Evolutionary conservation across 306 rosid species (phyloP).

Genomic region (Casuarina cunninghamiana): DNA sequence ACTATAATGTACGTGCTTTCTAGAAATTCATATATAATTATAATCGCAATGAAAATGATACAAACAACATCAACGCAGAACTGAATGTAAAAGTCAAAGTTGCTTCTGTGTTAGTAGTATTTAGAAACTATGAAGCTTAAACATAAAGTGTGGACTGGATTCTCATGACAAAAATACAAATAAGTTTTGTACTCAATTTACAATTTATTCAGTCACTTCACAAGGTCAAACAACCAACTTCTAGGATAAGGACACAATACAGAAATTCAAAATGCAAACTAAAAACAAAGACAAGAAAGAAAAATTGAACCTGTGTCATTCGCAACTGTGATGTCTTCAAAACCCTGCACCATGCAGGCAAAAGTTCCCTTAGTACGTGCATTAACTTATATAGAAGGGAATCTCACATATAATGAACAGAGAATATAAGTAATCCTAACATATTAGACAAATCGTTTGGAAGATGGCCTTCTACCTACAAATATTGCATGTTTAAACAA

Average conservation of each 20-base stretch:
- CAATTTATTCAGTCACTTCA: constrained; percentile 1
- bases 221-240: not conserved
- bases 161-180: not conserved
- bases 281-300: constrained; percentile 7
- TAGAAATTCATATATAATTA: constrained; percentile 6
- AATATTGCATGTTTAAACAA: constrained; percentile 1
- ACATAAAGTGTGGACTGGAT: not conserved
- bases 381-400: constrained; percentile 4
- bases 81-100: not conserved
- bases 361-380: constrained; percentile 29
- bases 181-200: not conserved
- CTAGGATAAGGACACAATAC: not conserved
- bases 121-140: not conserved
- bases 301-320: constrained; percentile 75
- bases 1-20: not conserved
- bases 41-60: not conserved
- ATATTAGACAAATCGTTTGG: not conserved
- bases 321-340: constrained; percentile 40
- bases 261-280: constrained; percentile 1
- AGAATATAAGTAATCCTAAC: not conserved
- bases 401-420: constrained; percentile 1
- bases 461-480: not conserved
- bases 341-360: constrained; percentile 66
- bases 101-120: not conserved
- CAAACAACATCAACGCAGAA: not conserved